Evolutionary conservation across 352 stramenopile species (phyloP).

Genomic region (Blastocystis sp.): DNA sequence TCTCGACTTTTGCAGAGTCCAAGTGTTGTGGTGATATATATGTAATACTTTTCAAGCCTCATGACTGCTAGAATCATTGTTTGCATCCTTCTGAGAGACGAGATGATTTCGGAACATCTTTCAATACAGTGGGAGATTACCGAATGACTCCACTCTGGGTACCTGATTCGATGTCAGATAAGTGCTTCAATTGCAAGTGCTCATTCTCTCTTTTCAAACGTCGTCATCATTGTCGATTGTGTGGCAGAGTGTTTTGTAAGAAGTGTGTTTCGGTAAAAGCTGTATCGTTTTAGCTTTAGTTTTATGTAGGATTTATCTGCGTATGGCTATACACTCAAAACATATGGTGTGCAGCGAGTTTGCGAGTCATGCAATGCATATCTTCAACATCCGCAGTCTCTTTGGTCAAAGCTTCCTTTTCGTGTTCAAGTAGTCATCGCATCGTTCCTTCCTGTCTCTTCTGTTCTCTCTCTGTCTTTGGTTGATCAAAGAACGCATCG

Average conservation of each 20-base stretch:
- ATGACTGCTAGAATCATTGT: background rate
- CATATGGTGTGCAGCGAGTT: background rate
- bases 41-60: background rate
- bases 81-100: constrained; percentile 28
- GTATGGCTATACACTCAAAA: background rate
- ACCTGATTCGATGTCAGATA: background rate
- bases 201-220: constrained; percentile 11
- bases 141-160: constrained; percentile 35
- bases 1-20: constrained; percentile 9
- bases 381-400: background rate
- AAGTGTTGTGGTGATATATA: constrained; percentile 36
- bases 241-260: constrained; percentile 24
- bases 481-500: constrained; percentile 41
- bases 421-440: background rate
- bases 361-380: background rate
- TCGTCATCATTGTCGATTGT: constrained; percentile 41
- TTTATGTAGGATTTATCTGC: background rate
- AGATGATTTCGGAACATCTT: background rate
- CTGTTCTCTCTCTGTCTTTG: background rate
- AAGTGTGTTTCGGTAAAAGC: background rate
- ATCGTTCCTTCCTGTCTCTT: background rate
- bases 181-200: background rate
- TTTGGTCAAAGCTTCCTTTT: background rate
- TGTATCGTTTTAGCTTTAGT: background rate
- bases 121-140: background rate